phyloP scores from a whole-genome alignment of 2,329 filamentous ascomycete genomes.

The Paraconiothyrium brasiliense region DNA sequence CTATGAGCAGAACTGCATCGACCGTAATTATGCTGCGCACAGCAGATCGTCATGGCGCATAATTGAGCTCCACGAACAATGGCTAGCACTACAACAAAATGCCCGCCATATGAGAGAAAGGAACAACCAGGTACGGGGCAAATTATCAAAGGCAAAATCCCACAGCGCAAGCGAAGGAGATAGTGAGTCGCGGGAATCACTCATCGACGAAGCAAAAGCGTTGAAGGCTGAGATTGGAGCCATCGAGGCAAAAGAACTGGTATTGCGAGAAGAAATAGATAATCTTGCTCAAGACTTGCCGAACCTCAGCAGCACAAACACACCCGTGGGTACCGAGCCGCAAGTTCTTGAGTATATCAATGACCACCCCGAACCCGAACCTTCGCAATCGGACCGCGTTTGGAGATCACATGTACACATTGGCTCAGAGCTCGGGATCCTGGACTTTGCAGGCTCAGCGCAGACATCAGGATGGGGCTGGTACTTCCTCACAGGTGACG shows the following conservation, averaged over 20 bases:
- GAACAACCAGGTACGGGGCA: constrained; percentile 70
- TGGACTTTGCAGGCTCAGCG: constrained; percentile 86
- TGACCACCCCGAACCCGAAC: constrained; percentile 62
- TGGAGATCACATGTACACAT: constrained; percentile 86
- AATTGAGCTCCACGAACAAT: constrained; percentile 58
- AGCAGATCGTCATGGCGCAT: constrained; percentile 64
- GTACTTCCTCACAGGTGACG: constrained; percentile 96
- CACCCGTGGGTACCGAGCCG: constrained; percentile 75
- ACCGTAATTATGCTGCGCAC: constrained; percentile 79
- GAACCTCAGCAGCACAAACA: constrained; percentile 81
- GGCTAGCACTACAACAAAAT: constrained; percentile 63
- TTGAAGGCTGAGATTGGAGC: constrained; percentile 70
- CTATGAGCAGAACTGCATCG: constrained; percentile 82
- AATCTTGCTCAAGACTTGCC: constrained; percentile 80
- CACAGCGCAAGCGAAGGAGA: constrained; percentile 45
- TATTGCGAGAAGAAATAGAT: constrained; percentile 72
- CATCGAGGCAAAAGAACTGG: constrained; percentile 70
- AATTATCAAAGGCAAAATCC: constrained; percentile 55
- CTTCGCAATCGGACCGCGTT: constrained; percentile 53
- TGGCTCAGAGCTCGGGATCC: constrained; percentile 82
- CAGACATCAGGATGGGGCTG: constrained; percentile 94
- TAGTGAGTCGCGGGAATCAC: constrained; percentile 56
- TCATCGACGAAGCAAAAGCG: constrained; percentile 70
- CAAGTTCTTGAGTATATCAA: constrained; percentile 81
- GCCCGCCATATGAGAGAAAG: constrained; percentile 70